phyloP scores from a whole-genome alignment of 2,329 filamentous ascomycete species.

The Botrytis byssoidea region DNA sequence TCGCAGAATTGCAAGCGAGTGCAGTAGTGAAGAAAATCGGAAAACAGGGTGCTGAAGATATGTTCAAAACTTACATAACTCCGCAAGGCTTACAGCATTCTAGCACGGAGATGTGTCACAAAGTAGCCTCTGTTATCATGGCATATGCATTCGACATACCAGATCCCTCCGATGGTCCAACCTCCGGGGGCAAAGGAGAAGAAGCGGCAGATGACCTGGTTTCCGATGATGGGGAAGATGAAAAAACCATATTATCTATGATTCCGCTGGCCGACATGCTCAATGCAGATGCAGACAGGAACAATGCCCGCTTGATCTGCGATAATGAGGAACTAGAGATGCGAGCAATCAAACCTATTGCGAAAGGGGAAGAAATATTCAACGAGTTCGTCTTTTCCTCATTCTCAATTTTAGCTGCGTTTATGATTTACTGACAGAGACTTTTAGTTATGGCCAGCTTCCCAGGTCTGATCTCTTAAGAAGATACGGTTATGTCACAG shows the following conservation, averaged over 20 bases:
- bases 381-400: slow-evolving; percentile 49
- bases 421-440: slow-evolving; percentile 1
- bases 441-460: slow-evolving; percentile 56
- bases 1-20: slow-evolving; percentile 61
- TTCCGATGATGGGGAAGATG: slow-evolving; percentile 48
- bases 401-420: neutral
- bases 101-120: slow-evolving; percentile 53
- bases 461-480: slow-evolving; percentile 65
- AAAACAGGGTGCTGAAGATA: slow-evolving; percentile 55
- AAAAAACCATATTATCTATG: slow-evolving; percentile 57
- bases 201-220: slow-evolving; percentile 49
- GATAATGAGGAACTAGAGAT: slow-evolving; percentile 53
- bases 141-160: slow-evolving; percentile 68
- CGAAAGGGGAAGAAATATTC: slow-evolving; percentile 60
- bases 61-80: slow-evolving; percentile 53
- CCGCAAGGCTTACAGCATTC: slow-evolving; percentile 49
- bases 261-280: slow-evolving; percentile 70
- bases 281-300: slow-evolving; percentile 65
- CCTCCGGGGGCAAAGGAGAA: slow-evolving; percentile 48
- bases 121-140: slow-evolving; percentile 69
- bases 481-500: slow-evolving; percentile 66
- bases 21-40: slow-evolving; percentile 65
- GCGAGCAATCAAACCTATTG: slow-evolving; percentile 58
- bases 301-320: slow-evolving; percentile 52
- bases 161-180: slow-evolving; percentile 31